Conservation (phyloP, 495 filamentous ascomycete genomes). For the Tuber magnatum region DNA sequence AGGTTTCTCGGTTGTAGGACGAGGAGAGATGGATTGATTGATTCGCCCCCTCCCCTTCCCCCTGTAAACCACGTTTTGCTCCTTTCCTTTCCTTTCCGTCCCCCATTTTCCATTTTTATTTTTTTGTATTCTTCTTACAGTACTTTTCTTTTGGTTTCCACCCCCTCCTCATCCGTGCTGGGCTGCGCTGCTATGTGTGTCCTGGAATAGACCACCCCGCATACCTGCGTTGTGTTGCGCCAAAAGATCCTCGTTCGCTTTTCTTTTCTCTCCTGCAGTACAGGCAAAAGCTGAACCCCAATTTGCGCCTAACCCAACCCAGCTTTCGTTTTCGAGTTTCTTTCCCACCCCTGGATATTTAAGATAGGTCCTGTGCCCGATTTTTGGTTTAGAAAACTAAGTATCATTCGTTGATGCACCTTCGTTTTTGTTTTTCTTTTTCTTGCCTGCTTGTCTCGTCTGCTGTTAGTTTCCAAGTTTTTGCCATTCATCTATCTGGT, state of each 20-base stretch:
- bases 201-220: conserved; percentile 38
- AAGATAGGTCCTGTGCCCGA: conserved; percentile 25
- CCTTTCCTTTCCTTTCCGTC: conserved; percentile 10
- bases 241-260: conserved; percentile 16
- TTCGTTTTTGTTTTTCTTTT: conserved; percentile 1
- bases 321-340: conserved; percentile 1
- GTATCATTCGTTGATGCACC: background rate
- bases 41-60: conserved; percentile 36
- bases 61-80: conserved; percentile 31
- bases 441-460: background rate
- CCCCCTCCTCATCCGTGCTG: background rate
- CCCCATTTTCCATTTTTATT: background rate
- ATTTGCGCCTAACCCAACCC: conserved; percentile 18
- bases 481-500: background rate
- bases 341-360: conserved; percentile 33
- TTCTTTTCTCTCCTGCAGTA: conserved; percentile 14
- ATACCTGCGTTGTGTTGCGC: conserved; percentile 19
- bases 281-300: conserved; percentile 11
- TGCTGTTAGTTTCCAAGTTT: background rate
- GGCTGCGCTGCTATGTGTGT: conserved; percentile 10
- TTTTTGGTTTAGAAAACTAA: conserved; percentile 18
- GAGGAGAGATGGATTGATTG: conserved; percentile 8
- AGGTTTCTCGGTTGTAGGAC: background rate
- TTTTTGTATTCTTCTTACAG: background rate
- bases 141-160: background rate